A percentile compares a stretch with the other conserved stretches of the same genome.
Conservation (phyloP, 2,329 filamentous ascomycete genomes). For the Sclerotinia minor region DNA sequence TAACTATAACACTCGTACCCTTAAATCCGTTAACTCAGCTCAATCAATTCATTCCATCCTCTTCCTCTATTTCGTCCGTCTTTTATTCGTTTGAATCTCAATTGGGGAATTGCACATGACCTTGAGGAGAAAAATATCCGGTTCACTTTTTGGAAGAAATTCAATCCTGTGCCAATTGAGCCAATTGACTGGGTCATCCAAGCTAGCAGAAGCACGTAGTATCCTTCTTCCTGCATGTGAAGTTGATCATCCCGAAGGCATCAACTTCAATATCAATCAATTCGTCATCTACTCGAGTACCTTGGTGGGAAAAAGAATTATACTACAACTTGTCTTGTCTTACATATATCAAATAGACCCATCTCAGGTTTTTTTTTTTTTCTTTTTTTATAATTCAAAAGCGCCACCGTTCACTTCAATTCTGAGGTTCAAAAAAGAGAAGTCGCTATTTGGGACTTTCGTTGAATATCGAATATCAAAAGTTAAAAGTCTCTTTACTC, state of each 20-base stretch:
- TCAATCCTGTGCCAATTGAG: too few species aligned
- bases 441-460: background rate
- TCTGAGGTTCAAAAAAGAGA: background rate
- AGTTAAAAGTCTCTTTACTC: constrained; percentile 12
- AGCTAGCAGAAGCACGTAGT: background rate
- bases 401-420: background rate
- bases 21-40: background rate
- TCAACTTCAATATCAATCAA: constrained; percentile 14
- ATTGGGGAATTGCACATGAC: background rate
- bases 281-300: constrained; percentile 17
- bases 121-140: background rate
- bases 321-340: background rate
- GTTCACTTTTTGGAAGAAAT: too few species aligned
- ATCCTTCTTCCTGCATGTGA: constrained; percentile 4
- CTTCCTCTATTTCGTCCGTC: background rate
- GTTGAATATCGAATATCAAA: background rate
- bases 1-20: background rate
- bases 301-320: background rate
- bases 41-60: background rate
- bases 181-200: background rate
- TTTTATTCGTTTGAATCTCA: background rate
- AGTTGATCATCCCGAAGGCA: constrained; percentile 26
- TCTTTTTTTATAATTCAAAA: background rate
- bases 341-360: background rate
- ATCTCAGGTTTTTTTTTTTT: background rate